Percentiles rank a stretch among this genome's conserved stretches.
Conservation (phyloP, 805 yeast genomes). For the Scheffersomyces spartinae region DNA sequence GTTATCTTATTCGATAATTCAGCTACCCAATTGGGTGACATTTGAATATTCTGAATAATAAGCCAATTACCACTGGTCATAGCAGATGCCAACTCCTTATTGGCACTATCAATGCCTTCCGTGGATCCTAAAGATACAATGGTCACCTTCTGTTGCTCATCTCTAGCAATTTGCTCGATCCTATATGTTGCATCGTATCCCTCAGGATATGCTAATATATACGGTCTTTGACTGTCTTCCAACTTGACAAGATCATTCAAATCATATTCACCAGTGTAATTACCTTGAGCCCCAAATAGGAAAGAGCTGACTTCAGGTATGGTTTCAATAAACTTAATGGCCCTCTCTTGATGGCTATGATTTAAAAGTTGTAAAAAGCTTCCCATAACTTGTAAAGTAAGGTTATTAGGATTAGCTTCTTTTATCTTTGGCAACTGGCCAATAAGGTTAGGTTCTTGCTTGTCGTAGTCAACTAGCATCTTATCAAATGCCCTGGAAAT, state of each 20-base stretch:
- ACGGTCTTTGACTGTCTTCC: constrained; percentile 14
- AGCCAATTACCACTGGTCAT: constrained; percentile 54
- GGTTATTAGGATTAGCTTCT: too few species aligned
- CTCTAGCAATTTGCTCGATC: constrained; percentile 34
- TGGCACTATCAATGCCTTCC: constrained; percentile 52
- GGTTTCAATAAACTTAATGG: too few species aligned
- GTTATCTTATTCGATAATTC: constrained; percentile 37
- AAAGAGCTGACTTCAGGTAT: too few species aligned
- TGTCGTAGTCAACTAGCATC: constrained; percentile 3
- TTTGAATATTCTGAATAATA: constrained; percentile 69
- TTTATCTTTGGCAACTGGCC: too few species aligned
- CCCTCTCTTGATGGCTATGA: too few species aligned
- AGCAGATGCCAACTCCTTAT: constrained; percentile 36
- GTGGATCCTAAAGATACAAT: constrained; percentile 63
- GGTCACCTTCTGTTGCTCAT: constrained; percentile 13
- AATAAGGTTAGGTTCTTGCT: too few species aligned
- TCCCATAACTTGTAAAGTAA: too few species aligned
- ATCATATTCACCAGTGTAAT: constrained; percentile 20
- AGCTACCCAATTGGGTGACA: constrained; percentile 55
- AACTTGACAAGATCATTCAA: constrained; percentile 14
- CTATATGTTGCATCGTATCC: constrained; percentile 58
- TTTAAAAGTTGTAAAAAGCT: too few species aligned
- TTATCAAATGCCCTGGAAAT: constrained; percentile 3
- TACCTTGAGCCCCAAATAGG: constrained; percentile 15
- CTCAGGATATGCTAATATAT: constrained; percentile 46